phyloP scores from a whole-genome alignment of 2,329 filamentous ascomycete genomes.

The Diplodia intermedia region DNA sequence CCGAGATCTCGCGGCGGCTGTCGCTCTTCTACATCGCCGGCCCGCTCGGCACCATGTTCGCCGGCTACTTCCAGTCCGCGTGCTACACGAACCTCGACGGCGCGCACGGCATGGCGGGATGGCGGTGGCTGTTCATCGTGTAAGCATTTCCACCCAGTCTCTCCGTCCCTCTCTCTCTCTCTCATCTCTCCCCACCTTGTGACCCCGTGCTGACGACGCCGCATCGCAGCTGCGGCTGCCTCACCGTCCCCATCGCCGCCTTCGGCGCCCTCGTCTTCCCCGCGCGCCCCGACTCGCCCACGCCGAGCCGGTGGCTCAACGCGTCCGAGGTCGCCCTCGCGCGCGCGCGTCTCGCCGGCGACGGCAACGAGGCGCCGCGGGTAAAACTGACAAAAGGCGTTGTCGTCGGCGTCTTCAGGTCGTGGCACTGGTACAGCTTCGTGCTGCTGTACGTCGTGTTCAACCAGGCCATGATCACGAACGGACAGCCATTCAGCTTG shows the following conservation, averaged over 20 bases:
- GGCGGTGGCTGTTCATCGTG: constrained; percentile 27
- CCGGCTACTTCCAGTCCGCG: constrained; percentile 33
- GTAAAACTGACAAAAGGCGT: background rate
- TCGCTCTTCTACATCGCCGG: constrained; percentile 34
- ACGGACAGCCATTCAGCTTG: constrained; percentile 7
- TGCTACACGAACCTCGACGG: constrained; percentile 39
- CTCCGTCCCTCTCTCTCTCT: no score
- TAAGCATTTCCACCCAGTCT: background rate
- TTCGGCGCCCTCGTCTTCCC: constrained; percentile 40
- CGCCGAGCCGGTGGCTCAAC: background rate
- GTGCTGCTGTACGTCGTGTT: constrained; percentile 17
- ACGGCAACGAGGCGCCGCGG: constrained; percentile 20
- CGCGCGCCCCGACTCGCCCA: constrained; percentile 9
- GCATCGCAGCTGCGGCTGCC: constrained; percentile 32
- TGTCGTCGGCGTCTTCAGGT: background rate
- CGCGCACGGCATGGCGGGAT: constrained; percentile 1
- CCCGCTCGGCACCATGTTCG: constrained; percentile 32
- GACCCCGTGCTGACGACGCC: background rate
- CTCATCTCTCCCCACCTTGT: background rate
- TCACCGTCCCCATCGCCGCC: constrained; percentile 39
- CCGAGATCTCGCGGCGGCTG: constrained; percentile 34
- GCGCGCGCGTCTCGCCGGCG: background rate
- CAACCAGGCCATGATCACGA: constrained; percentile 30
- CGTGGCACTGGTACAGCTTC: constrained; percentile 16
- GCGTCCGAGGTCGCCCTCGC: constrained; percentile 1